Evolutionary conservation across 2,329 filamentous ascomycete genomes (phyloP), one percentile per base, ranked within the genome.

Genomic region (Neofusicoccum sp.): DNA sequence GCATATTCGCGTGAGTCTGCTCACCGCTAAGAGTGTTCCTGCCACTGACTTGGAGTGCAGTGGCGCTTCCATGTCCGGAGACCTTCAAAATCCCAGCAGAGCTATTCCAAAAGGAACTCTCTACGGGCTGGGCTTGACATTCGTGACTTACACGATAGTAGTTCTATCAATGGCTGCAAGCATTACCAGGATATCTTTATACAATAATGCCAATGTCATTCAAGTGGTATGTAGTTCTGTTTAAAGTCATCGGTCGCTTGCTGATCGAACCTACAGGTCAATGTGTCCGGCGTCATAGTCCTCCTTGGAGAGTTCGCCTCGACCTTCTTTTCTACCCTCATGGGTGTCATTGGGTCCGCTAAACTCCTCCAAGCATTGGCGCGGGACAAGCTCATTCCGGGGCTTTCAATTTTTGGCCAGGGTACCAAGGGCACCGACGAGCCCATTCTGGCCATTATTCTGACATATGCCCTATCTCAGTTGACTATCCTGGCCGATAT

Each of bases 11-110:
- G 78, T 81, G 71, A 66, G 77, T 76, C 5, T 36, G 4, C 31
- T 34, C 6, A 9, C 7, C 5, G 5, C 3, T 28, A 8, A 1
- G 28, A 53, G 16, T 2, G 7, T 16, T 7, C 8, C 14, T 4
- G 38, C 20, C 54, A n/a, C 38, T 58, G 11, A 60, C 58, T 6
- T 49, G 40, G 43, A 49, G 71, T 49, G 40, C 53, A 82, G 80
- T 47, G 92, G 92, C 16, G 91, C 91, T 6, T 93, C 90, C 66
- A 96, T 96, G 91, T 96, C 91, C 6, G 91, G 91, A 16, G 91
- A 96, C 70, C 75, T 96, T 53, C 89, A 84, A 63, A 88, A 91
- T 64, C 91, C 91, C 0, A 93, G 90, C 79, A 90, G 87, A 72
- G 85, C 90, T 1, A 96, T 96, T 58, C 91, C 91, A 0, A 88